Percentiles rank a stretch among this genome's conserved stretches.
Conservation (phyloP, 306 rosid species). For the Lathyrus tuberosus region DNA sequence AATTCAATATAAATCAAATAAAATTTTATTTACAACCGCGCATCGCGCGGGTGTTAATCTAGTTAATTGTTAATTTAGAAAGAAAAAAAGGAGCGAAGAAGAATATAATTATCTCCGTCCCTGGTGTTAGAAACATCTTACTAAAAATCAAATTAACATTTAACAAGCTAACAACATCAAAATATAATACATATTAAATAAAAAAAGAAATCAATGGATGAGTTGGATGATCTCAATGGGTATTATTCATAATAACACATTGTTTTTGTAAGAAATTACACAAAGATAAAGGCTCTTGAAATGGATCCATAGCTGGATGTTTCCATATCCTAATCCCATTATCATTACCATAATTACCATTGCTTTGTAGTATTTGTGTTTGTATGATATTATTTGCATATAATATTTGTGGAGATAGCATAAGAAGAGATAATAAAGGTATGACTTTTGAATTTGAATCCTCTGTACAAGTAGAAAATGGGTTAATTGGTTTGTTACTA, state of each 20-base stretch:
- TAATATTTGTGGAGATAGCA: slow-evolving; percentile 46
- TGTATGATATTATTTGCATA: slow-evolving; percentile 30
- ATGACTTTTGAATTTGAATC: slow-evolving; percentile 50
- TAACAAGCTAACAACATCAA: neutral
- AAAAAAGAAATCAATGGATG: no score
- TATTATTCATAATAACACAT: slow-evolving; percentile 50
- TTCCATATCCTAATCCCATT: slow-evolving; percentile 44
- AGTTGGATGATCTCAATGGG: slow-evolving; percentile 41
- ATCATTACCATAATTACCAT: neutral
- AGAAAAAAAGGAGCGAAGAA: no score
- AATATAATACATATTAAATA: neutral
- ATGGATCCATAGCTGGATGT: slow-evolving; percentile 55
- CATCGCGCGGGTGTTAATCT: no score
- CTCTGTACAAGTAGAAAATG: slow-evolving; percentile 12
- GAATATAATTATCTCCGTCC: no score
- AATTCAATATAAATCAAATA: no score
- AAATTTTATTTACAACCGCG: no score
- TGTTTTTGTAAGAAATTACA: slow-evolving; percentile 58
- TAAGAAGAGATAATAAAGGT: slow-evolving; percentile 70
- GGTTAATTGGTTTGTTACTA: slow-evolving; percentile 21
- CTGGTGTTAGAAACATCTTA: no score
- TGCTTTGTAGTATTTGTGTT: slow-evolving; percentile 5
- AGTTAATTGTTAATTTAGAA: no score
- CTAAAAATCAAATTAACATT: no score
- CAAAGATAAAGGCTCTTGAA: slow-evolving; percentile 53